Percentiles rank a stretch among this genome's conserved stretches.
phyloP scores from a whole-genome alignment of 1,284 basidiomycete species.

The Wolfiporia cocos region DNA sequence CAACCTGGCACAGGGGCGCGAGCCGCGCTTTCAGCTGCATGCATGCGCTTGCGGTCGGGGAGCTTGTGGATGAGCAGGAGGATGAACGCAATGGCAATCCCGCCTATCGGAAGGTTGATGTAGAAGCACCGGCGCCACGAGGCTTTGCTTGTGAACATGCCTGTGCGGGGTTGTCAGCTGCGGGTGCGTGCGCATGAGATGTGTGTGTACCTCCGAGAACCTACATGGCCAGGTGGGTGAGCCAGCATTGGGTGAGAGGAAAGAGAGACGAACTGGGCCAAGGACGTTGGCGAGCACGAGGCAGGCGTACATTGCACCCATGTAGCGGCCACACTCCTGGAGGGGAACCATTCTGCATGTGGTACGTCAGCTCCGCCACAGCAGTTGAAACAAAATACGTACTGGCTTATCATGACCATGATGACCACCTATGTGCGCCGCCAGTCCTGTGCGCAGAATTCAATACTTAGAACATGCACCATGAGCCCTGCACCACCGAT shows the following conservation, averaged over 20 bases:
- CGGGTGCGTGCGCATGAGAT: too few relatives aligned
- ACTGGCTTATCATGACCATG: constrained; percentile 11
- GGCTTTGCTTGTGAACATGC: not conserved
- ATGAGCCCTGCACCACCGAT: constrained; percentile 10
- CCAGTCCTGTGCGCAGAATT: not conserved
- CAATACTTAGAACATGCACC: not conserved
- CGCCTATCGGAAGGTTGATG: constrained; percentile 8
- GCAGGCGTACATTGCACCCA: constrained; percentile 11
- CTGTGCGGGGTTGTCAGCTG: not conserved
- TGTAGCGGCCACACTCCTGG: constrained; percentile 8
- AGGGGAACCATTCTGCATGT: constrained; percentile 8
- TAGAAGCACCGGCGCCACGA: constrained; percentile 13
- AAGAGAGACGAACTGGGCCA: constrained; percentile 8
- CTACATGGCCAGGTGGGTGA: too few relatives aligned
- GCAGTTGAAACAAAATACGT: not conserved
- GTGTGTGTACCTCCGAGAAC: constrained; percentile 6
- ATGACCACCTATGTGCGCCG: constrained; percentile 8
- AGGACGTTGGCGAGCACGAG: constrained; percentile 9
- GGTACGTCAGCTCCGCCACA: not conserved
- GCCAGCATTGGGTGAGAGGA: too few relatives aligned
- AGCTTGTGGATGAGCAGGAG: constrained; percentile 8
- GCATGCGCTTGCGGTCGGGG: constrained; percentile 10
- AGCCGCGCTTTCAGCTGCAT: too few relatives aligned
- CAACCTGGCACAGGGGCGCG: too few relatives aligned
- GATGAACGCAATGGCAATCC: constrained; percentile 6